Evolutionary conservation across 768 basidiomycete species (phyloP).

Genomic region (Boletus reticuloceps): DNA sequence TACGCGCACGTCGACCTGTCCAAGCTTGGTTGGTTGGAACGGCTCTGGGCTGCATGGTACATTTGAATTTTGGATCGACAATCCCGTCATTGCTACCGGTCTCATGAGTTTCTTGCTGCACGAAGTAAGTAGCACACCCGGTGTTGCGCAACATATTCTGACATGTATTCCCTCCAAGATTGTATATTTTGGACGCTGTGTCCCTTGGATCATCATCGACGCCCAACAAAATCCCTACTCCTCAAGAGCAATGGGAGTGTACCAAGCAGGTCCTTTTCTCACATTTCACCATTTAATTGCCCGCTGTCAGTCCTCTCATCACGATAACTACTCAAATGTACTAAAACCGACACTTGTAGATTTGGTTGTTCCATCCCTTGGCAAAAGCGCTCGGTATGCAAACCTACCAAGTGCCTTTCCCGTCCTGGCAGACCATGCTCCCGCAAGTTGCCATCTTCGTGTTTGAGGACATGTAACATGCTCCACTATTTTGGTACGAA

Average conservation of each 20-base stretch:
- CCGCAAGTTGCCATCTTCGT: slow-evolving; percentile 84
- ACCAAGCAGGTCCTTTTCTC: slow-evolving; percentile 92
- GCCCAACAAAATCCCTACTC: slow-evolving; percentile 76
- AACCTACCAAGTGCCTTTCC: slow-evolving; percentile 93
- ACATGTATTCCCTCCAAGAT: slow-evolving; percentile 45
- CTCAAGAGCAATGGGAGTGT: slow-evolving; percentile 90
- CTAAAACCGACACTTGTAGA: too few relatives aligned
- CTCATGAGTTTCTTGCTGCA: slow-evolving; percentile 86
- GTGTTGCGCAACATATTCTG: neutral
- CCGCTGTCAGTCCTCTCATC: slow-evolving; percentile 61
- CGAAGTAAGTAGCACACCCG: slow-evolving; percentile 58
- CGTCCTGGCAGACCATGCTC: slow-evolving; percentile 61
- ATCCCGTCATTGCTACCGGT: slow-evolving; percentile 91
- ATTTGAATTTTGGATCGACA: slow-evolving; percentile 80
- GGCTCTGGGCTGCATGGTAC: slow-evolving; percentile 85
- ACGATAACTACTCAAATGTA: too few relatives aligned
- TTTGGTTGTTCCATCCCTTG: too few relatives aligned
- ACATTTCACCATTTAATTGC: slow-evolving; percentile 94
- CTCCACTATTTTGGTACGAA: slow-evolving; percentile 81
- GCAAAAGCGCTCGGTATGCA: too few relatives aligned
- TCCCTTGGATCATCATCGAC: slow-evolving; percentile 97
- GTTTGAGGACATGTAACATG: slow-evolving; percentile 94
- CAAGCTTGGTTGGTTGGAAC: slow-evolving; percentile 68
- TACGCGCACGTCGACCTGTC: slow-evolving; percentile 60
- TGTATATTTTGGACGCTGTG: slow-evolving; percentile 93